A percentile compares a stretch with the other conserved stretches of the same genome.
These are phyloP conservation scores for Diophrys appendiculata DNA, from an alignment of 73 alveolate genomes.

Conservation along the genomic window DNA sequence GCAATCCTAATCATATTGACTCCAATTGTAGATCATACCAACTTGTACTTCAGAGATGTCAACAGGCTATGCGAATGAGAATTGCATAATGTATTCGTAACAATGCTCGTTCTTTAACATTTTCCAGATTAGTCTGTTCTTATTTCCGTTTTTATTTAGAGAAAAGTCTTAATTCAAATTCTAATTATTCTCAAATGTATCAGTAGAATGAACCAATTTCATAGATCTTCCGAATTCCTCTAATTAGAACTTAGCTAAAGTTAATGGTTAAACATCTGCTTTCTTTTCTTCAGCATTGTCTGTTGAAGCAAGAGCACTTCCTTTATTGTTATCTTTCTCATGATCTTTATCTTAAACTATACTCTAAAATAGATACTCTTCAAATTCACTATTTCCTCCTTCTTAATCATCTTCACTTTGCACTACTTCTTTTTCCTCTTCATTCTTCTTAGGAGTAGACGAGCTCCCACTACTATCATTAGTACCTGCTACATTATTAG, in stretches of 20 bases:
- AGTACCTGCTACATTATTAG: conserved; percentile 9
- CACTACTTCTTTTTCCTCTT: neutral
- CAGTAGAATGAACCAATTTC: neutral
- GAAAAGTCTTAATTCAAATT: neutral
- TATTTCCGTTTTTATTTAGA: conserved; percentile 24
- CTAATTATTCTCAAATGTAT: neutral
- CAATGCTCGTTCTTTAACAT: conserved; percentile 1
- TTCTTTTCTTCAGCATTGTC: neutral
- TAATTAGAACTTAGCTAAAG: neutral
- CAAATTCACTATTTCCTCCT: no score
- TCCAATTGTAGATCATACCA: conserved; percentile 60
- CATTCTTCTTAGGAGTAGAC: neutral
- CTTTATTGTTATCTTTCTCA: neutral
- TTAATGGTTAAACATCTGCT: neutral
- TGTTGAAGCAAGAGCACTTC: neutral
- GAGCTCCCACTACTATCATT: neutral
- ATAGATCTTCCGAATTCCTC: neutral
- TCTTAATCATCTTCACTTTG: no score
- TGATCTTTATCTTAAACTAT: neutral
- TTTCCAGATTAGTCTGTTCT: conserved; percentile 19
- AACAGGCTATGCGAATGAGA: conserved; percentile 29
- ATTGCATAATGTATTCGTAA: conserved; percentile 42
- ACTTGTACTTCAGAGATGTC: conserved; percentile 41
- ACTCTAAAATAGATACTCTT: no score
- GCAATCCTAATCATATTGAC: conserved; percentile 48